A percentile compares a stretch with the other conserved stretches of the same genome.
Conservation (phyloP, 2,329 filamentous ascomycete genomes). For the Lojkania enalia region DNA sequence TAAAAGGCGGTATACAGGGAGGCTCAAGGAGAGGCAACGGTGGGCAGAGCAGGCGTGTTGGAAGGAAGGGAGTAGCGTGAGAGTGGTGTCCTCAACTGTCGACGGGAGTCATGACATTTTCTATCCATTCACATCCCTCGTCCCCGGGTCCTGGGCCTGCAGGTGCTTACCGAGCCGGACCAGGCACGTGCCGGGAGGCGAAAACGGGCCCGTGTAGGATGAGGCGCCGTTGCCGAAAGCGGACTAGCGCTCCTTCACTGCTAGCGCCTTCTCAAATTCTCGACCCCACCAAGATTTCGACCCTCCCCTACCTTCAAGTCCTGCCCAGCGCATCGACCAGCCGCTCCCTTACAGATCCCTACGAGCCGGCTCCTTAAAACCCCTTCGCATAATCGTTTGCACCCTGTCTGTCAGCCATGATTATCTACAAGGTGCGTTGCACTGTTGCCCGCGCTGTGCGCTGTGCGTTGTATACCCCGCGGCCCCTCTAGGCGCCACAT, state of each 20-base stretch:
- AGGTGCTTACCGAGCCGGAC: background rate
- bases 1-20: background rate
- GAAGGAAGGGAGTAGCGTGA: slow-evolving; percentile 32
- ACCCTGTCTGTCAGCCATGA: slow-evolving; percentile 51
- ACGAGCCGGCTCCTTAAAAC: no score
- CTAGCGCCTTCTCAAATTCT: slow-evolving; percentile 20
- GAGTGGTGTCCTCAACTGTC: slow-evolving; percentile 24
- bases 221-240: background rate
- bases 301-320: slow-evolving; percentile 19
- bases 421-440: slow-evolving; percentile 59
- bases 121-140: slow-evolving; percentile 11
- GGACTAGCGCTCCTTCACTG: slow-evolving; percentile 14
- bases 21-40: slow-evolving; percentile 38
- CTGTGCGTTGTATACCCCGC: slow-evolving; percentile 33
- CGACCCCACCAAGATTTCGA: slow-evolving; percentile 29
- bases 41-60: slow-evolving; percentile 31
- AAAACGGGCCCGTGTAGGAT: background rate
- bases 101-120: slow-evolving; percentile 26
- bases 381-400: slow-evolving; percentile 12
- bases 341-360: no score
- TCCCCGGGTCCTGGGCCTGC: slow-evolving; percentile 5
- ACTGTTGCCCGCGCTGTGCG: slow-evolving; percentile 20
- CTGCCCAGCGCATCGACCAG: no score
- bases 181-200: background rate
- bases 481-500: slow-evolving; percentile 21